Conservation (phyloP, 495 filamentous ascomycete species). For the Astrothelium subdiscretum region DNA sequence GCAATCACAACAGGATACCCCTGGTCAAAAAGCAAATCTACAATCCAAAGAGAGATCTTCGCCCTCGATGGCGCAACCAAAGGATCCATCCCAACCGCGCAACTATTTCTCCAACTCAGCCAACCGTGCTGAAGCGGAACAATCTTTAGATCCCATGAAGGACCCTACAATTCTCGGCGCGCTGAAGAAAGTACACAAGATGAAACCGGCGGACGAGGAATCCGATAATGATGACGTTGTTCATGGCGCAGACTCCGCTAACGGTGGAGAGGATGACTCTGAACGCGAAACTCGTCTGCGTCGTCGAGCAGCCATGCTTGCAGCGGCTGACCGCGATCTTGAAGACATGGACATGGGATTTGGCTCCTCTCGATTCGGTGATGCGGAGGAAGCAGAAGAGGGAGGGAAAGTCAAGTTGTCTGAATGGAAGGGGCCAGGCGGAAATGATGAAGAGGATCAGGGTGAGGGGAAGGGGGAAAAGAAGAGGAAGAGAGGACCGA, state of each 20-base stretch:
- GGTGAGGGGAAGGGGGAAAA: slow-evolving; percentile 39
- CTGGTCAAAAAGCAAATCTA: not conserved
- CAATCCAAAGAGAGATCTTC: slow-evolving; percentile 5
- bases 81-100: slow-evolving; percentile 12
- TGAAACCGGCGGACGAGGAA: slow-evolving; percentile 43
- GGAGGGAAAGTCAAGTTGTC: slow-evolving; percentile 49
- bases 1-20: not conserved
- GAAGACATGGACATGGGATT: slow-evolving; percentile 94
- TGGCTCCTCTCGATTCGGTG: slow-evolving; percentile 69
- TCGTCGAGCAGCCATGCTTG: slow-evolving; percentile 62
- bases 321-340: slow-evolving; percentile 67
- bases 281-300: slow-evolving; percentile 33
- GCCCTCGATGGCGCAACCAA: not conserved
- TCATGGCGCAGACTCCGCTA: not conserved
- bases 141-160: slow-evolving; percentile 40
- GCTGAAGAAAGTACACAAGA: slow-evolving; percentile 67
- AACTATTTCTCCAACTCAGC: slow-evolving; percentile 52
- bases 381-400: slow-evolving; percentile 67
- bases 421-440: slow-evolving; percentile 39
- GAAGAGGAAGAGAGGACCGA: slow-evolving; percentile 68
- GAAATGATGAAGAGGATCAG: slow-evolving; percentile 41
- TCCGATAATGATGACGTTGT: slow-evolving; percentile 23
- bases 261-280: slow-evolving; percentile 36
- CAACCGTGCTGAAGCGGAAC: slow-evolving; percentile 11
- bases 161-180: slow-evolving; percentile 77